These are phyloP conservation scores for Tricholoma sp. DNA, from an alignment of 768 basidiomycete species.

Conservation along the genomic window DNA sequence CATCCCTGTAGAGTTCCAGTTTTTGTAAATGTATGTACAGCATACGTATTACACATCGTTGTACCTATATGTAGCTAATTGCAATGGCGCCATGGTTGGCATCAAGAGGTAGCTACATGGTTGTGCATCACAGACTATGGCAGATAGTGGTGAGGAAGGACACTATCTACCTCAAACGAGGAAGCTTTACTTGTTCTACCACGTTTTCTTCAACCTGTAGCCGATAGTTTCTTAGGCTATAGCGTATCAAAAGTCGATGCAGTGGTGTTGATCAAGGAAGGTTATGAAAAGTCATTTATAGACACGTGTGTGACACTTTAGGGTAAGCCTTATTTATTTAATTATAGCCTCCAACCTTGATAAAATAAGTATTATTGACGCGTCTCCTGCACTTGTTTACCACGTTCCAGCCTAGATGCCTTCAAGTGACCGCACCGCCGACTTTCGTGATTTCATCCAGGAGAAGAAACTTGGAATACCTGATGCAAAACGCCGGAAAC, in stretches of 20 bases:
- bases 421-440: slow-evolving; percentile 52
- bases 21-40: no score
- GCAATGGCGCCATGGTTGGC: no score
- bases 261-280: background rate
- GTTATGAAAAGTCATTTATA: background rate
- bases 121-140: slow-evolving; percentile 52
- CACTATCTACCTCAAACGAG: slow-evolving; percentile 74
- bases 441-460: slow-evolving; percentile 50
- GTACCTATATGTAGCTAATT: no score
- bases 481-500: slow-evolving; percentile 48
- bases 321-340: background rate
- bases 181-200: slow-evolving; percentile 34
- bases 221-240: background rate
- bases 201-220: slow-evolving; percentile 5
- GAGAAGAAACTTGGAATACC: slow-evolving; percentile 39
- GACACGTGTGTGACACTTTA: background rate
- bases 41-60: no score
- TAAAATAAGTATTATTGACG: background rate
- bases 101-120: background rate
- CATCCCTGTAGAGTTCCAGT: no score
- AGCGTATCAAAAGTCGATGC: background rate
- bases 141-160: slow-evolving; percentile 43
- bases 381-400: background rate
- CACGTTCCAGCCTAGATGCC: slow-evolving; percentile 37
- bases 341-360: background rate